Evolutionary conservation across 345 rosid species (phyloP).

Genomic region (Arabis alpina): DNA sequence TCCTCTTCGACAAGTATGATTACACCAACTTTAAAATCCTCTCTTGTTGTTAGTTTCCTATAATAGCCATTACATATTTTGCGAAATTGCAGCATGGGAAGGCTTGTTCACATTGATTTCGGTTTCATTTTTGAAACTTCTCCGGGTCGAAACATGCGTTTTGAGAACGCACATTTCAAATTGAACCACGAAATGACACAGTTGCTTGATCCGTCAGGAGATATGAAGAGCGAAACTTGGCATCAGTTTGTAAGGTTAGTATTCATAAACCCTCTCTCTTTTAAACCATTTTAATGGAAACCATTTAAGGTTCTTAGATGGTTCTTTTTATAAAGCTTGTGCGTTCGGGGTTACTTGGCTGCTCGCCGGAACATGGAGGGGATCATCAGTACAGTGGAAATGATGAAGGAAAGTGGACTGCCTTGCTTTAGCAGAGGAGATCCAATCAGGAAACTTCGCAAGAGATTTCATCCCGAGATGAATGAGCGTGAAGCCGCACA

Average conservation of each 20-base stretch:
- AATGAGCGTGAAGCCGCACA: conserved; percentile 89
- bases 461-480: conserved; percentile 91
- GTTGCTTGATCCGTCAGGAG: conserved; percentile 77
- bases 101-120: conserved; percentile 93
- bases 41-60: background rate
- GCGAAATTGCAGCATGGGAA: conserved; percentile 61
- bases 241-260: conserved; percentile 64
- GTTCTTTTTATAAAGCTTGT: conserved; percentile 50
- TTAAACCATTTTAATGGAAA: background rate
- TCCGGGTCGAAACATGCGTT: conserved; percentile 87
- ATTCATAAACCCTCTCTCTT: conserved; percentile 13
- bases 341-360: conserved; percentile 82
- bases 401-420: conserved; percentile 88
- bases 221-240: conserved; percentile 89
- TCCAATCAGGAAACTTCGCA: conserved; percentile 79
- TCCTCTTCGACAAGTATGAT: conserved; percentile 83
- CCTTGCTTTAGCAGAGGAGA: conserved; percentile 94
- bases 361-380: conserved; percentile 84
- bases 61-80: background rate
- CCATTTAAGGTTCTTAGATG: background rate
- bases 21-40: background rate
- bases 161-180: conserved; percentile 92
- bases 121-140: conserved; percentile 91
- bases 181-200: conserved; percentile 97
- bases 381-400: conserved; percentile 65